Evolutionary conservation across 176 grass and related monocot genomes (phyloP).

Genomic region (Oropetium thomaeum): DNA sequence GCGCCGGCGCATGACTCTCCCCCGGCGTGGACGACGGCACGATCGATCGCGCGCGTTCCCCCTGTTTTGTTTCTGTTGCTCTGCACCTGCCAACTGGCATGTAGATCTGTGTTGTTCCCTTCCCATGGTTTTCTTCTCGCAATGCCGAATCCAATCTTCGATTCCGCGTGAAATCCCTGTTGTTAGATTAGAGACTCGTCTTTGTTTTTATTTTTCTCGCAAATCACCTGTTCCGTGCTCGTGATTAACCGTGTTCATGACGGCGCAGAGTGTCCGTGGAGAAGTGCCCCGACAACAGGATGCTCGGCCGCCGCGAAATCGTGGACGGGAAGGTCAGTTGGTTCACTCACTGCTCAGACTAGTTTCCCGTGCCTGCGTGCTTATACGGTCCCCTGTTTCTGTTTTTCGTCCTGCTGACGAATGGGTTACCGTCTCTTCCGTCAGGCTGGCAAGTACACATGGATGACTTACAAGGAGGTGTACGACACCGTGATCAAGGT

Average conservation of each 20-base stretch:
- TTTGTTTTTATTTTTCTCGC: not conserved
- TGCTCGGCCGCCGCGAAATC: slow-evolving; percentile 62
- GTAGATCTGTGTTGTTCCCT: slow-evolving; percentile 28
- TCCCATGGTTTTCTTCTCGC: not conserved
- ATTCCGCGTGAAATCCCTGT: not conserved
- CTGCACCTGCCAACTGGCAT: not conserved
- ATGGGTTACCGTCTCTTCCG: slow-evolving; percentile 18
- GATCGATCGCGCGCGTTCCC: not conserved
- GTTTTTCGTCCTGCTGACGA: not conserved
- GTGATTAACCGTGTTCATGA: not conserved
- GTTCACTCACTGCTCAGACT: not conserved
- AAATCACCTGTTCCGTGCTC: not conserved
- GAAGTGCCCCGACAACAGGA: slow-evolving; percentile 51
- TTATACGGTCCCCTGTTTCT: not conserved
- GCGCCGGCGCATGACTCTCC: not conserved
- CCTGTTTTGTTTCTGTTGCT: not conserved
- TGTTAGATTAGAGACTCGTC: not conserved
- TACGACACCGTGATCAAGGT: slow-evolving; percentile 75
- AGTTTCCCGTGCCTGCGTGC: not conserved
- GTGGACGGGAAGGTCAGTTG: slow-evolving; percentile 58
- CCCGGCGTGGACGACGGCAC: too few species aligned
- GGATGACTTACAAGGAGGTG: slow-evolving; percentile 83
- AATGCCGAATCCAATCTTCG: not conserved
- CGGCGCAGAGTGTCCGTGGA: slow-evolving; percentile 57
- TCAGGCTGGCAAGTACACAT: slow-evolving; percentile 73